Conservation (phyloP, 495 filamentous ascomycete species). For the Penicillium salamii region DNA sequence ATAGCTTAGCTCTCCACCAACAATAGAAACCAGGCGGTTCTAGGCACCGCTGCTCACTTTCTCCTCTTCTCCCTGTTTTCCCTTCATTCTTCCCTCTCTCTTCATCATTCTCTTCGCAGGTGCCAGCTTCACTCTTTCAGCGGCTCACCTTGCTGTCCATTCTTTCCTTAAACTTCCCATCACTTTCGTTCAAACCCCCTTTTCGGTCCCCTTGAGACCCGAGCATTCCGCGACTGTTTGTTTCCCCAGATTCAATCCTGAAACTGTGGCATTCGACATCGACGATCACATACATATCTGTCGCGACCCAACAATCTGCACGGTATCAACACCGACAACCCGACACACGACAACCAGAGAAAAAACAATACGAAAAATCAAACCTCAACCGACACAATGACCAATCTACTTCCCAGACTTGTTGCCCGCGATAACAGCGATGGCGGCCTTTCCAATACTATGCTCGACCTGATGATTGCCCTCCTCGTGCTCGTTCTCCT, state of each 20-base stretch:
- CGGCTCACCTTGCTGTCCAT: slow-evolving; percentile 55
- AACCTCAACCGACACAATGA: slow-evolving; percentile 23
- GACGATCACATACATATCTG: slow-evolving; percentile 15
- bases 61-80: slow-evolving; percentile 35
- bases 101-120: slow-evolving; percentile 43
- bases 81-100: slow-evolving; percentile 36
- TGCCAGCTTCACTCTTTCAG: slow-evolving; percentile 88
- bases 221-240: slow-evolving; percentile 8
- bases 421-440: slow-evolving; percentile 48
- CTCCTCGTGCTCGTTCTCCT: slow-evolving; percentile 74
- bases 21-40: slow-evolving; percentile 9
- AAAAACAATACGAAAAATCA: background rate
- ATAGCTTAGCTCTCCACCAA: slow-evolving; percentile 5
- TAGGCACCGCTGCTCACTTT: slow-evolving; percentile 12
- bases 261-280: slow-evolving; percentile 17
- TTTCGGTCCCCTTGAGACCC: slow-evolving; percentile 13
- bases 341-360: slow-evolving; percentile 18
- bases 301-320: background rate
- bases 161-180: slow-evolving; percentile 33
- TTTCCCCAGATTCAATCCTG: slow-evolving; percentile 21
- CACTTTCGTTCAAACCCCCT: slow-evolving; percentile 8
- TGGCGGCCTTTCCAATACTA: slow-evolving; percentile 47
- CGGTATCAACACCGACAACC: slow-evolving; percentile 4
- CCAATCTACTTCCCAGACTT: slow-evolving; percentile 49
- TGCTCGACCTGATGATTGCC: slow-evolving; percentile 72